phyloP scores from a whole-genome alignment of 805 yeast genomes.

The Nakazawaea ishiwadae region DNA sequence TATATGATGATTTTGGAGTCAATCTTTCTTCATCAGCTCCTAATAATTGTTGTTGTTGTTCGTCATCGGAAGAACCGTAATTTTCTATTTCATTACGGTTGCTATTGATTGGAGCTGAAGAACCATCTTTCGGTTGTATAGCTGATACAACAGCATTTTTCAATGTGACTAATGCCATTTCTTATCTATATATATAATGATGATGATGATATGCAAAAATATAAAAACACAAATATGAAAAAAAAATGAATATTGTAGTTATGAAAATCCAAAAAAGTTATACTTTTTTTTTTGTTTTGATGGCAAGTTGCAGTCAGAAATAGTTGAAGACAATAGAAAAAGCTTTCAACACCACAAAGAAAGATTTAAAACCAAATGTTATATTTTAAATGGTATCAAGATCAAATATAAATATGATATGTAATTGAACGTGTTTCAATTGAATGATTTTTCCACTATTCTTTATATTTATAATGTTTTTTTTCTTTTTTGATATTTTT shows the following conservation, averaged over 20 bases:
- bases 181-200: background rate
- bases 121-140: constrained; percentile 12
- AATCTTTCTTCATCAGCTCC: constrained; percentile 2
- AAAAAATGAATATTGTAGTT: background rate
- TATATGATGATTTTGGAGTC: background rate
- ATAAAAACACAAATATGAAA: background rate
- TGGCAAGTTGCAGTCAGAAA: too few species aligned
- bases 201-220: background rate
- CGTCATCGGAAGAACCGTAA: constrained; percentile 11
- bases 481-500: too few species aligned
- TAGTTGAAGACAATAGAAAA: too few species aligned
- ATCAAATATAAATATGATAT: too few species aligned
- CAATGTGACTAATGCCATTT: constrained; percentile 29
- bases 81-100: background rate
- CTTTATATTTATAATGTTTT: too few species aligned
- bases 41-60: background rate
- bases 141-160: constrained; percentile 24
- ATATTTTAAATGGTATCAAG: too few species aligned
- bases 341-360: too few species aligned
- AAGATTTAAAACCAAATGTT: too few species aligned
- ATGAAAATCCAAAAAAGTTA: too few species aligned
- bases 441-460: too few species aligned
- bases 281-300: too few species aligned
- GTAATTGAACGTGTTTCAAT: too few species aligned
- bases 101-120: constrained; percentile 2